These are phyloP conservation scores for Curvularia sp. DNA, from an alignment of 2,329 filamentous ascomycete species.

Conservation along the genomic window DNA sequence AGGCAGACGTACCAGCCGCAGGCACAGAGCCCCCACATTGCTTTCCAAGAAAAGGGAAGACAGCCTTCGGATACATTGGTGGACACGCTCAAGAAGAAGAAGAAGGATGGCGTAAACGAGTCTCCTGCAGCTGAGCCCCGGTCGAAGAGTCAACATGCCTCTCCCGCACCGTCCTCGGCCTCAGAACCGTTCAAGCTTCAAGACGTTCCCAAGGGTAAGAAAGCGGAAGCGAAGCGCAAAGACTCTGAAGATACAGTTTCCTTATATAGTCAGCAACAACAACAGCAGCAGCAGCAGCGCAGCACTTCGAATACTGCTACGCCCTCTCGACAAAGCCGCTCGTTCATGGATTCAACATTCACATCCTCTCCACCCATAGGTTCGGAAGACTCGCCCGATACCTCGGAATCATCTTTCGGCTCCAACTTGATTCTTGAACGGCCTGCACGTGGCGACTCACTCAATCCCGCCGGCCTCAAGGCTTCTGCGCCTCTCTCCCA, in stretches of 20 bases:
- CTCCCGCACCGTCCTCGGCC: constrained; percentile 43
- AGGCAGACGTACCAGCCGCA: constrained; percentile 26
- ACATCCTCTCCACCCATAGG: constrained; percentile 51
- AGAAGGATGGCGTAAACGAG: constrained; percentile 46
- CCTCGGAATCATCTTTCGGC: constrained; percentile 49
- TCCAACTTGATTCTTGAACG: constrained; percentile 53
- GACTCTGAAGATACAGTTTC: constrained; percentile 54
- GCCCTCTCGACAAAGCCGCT: constrained; percentile 43
- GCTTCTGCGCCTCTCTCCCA: constrained; percentile 57
- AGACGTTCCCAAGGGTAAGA: constrained; percentile 75
- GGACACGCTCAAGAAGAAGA: constrained; percentile 59
- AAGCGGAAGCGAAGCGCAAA: constrained; percentile 55
- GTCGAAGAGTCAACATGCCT: constrained; percentile 47
- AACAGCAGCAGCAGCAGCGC: constrained; percentile 36
- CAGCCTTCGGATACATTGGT: constrained; percentile 68
- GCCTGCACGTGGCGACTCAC: constrained; percentile 68
- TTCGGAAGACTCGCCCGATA: constrained; percentile 45
- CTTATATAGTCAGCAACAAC: constrained; percentile 19
- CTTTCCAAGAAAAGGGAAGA: constrained; percentile 84
- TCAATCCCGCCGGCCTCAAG: constrained; percentile 54
- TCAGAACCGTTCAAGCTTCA: constrained; percentile 72
- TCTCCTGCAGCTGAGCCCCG: constrained; percentile 59
- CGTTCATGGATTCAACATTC: constrained; percentile 44
- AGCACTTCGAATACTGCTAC: constrained; percentile 52
- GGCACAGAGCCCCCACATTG: constrained; percentile 80